Evolutionary conservation across 371 early-diverging fungal species (phyloP), one percentile per base, ranked within the genome.

Genomic region (Syncephalastrum racemosum): DNA sequence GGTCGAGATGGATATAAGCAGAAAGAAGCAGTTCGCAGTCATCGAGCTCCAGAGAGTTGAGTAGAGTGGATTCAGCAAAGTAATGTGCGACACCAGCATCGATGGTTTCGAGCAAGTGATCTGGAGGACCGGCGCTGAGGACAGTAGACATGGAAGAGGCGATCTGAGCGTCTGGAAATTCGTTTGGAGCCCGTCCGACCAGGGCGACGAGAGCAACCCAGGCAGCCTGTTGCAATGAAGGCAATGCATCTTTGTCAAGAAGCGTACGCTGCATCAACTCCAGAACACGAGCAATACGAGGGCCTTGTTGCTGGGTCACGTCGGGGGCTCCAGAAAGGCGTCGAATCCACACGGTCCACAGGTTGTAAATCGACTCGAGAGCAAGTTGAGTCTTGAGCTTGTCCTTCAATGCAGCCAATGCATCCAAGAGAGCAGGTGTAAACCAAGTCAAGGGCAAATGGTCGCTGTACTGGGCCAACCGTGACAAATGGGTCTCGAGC

Each of bases 381-480:
- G 27, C 53, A 15, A 46, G 22, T 20, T 31, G 19, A 15, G 52
- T 41, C 20, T 46, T 16, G 4, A 14, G 24, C 20, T 49, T 36
- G 4, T 53, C 58, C 4, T 60, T 55, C 6, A 77, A 39, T 14
- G 25, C 18, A 8, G 69, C 19, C 1, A 71, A 44, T 2, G 62
- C 46, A 24, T 65, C 60, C 3, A 76, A 6, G 13, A 79, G 58
- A 2, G 62, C 50, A 1, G 59, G 41, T 0, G 77, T 74, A 24
- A 76, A 79, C 80, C 80, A 79, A 14, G 77, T 63, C 18, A 70
- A 43, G 4, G 80, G 80, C 4, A 79, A 54, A 46, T 79, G 72
- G 12, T 71, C 60, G 53, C 68, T 70, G 45, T 79, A 70, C 22
- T 62, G 63, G 18, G 73, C 45, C 13, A 78, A 59, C 16, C 67